phyloP scores from a whole-genome alignment of 1,139 yeast species.

The Candida pseudocylindracea region DNA sequence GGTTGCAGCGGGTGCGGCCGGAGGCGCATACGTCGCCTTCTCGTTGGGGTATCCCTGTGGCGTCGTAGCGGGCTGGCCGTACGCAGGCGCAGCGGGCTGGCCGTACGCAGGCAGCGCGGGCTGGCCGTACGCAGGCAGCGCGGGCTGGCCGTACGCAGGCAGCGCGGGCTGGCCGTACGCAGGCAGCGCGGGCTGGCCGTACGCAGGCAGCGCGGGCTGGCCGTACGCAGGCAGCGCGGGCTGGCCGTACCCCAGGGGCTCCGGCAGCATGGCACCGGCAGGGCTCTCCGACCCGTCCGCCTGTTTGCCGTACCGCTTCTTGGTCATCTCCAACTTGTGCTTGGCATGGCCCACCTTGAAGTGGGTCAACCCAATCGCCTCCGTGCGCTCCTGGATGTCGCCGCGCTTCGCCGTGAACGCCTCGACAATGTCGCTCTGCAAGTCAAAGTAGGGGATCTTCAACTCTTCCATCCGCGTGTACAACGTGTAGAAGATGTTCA shows the following conservation, averaged over 20 bases:
- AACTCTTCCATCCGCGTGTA: constrained; percentile 84
- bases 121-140: neutral
- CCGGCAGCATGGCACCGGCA: neutral
- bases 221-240: neutral
- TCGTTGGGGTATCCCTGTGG: too few relatives aligned
- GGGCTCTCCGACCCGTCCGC: neutral
- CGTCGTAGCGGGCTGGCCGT: constrained; percentile 7
- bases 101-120: neutral
- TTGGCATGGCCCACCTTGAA: constrained; percentile 81
- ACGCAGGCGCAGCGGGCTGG: constrained; percentile 7
- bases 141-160: neutral
- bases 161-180: too few relatives aligned
- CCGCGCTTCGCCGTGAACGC: constrained; percentile 71
- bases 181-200: too few relatives aligned
- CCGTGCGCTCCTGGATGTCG: constrained; percentile 72
- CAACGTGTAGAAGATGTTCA: constrained; percentile 83
- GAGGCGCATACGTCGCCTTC: too few relatives aligned
- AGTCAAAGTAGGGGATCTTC: constrained; percentile 90
- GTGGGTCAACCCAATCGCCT: constrained; percentile 68
- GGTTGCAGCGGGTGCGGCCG: constrained; percentile 1
- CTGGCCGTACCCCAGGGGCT: neutral
- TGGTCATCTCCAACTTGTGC: constrained; percentile 61
- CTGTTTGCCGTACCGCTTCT: constrained; percentile 40
- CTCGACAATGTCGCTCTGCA: constrained; percentile 61
- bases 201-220: too few relatives aligned